Base-by-base conservation (phyloP, 2,329 filamentous ascomycete genomes). In the Proliferodiscus dingleyae region DNA sequence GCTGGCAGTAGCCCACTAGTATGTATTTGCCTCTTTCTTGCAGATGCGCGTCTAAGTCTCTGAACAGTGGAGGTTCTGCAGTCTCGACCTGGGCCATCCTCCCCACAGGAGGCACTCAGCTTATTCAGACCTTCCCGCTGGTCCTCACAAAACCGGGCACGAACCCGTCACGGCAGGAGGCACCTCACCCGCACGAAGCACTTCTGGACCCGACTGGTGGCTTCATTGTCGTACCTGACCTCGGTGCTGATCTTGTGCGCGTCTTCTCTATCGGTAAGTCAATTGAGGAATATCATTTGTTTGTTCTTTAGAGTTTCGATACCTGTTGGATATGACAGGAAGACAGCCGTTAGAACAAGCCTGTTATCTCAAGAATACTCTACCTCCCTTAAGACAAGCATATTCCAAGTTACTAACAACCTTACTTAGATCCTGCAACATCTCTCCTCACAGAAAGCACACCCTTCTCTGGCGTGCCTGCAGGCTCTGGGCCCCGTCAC, bases 401-500 rank as follows among this genome's bases (percentile, higher is more conserved):
- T 6, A 2, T 30, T 6, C 9, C 13, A 30, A 30, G 2, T n/a
- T 13, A n/a, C 9, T 1, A 30, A 30, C 10, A 13, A n/a, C 13
- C 28, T 13, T 15, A 3, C 28, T 13, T 10, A 34, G 32, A 34
- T 18, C 32, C 32, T 15, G 75, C 50, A 5, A 51, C 57, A 2
- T 66, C n/a, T 23, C 52, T 59, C 1, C 64, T 77, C 22, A 65
- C 67, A 0, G 61, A 63, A 23, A 51, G 59, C 23, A 64, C 65
- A 3, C 63, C 69, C 2, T 57, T 70, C 22, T n/a, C n/a, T n/a
- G 45, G 61, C 16, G 46, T 65, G 29, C 33, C 61, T 23, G 23
- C 63, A 0, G 75, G 72, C 10, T 69, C 64, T 5, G 77, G 77
- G 0, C 77, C 76, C 0, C 67, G 77, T n/a, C 76, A 80, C 49